These are phyloP conservation scores for Trichomonas vaginalis DNA, from an alignment of 208 protist genomes.

Conservation along the genomic window DNA sequence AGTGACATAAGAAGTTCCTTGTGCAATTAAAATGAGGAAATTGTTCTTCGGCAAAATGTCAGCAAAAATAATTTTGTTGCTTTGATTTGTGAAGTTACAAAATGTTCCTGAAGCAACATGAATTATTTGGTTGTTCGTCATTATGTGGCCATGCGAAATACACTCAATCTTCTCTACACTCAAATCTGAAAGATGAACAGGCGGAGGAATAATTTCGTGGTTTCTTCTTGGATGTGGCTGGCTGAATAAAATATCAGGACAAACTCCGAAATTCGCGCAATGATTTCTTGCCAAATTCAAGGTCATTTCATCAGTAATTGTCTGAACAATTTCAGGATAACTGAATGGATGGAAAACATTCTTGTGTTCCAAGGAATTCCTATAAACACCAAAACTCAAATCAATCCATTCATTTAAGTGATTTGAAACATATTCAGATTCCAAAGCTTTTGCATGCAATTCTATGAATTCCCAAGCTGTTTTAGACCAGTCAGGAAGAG, in stretches of 20 bases:
- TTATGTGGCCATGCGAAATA: not conserved
- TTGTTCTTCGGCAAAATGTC: not conserved
- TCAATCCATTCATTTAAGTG: slow-evolving; percentile 42
- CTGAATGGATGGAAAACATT: not conserved
- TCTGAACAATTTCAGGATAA: not conserved
- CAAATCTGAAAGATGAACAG: not conserved
- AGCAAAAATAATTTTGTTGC: not conserved
- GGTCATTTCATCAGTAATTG: not conserved
- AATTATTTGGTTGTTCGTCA: not conserved
- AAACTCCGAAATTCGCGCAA: not conserved
- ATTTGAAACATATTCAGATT: slow-evolving; percentile 47
- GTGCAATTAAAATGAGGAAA: not conserved
- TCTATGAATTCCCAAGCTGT: not conserved
- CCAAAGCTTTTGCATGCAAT: slow-evolving; percentile 47
- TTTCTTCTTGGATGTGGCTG: not conserved
- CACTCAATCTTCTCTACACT: not conserved
- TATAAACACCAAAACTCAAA: not conserved
- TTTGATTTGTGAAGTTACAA: not conserved
- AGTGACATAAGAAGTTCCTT: not conserved
- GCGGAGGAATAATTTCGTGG: not conserved
- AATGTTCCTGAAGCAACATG: not conserved
- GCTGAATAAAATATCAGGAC: not conserved
- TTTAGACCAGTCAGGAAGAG: not conserved
- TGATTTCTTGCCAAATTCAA: not conserved
- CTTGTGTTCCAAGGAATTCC: not conserved